Conservation (phyloP, 495 filamentous ascomycete species). For the Sordaria brevicollis region DNA sequence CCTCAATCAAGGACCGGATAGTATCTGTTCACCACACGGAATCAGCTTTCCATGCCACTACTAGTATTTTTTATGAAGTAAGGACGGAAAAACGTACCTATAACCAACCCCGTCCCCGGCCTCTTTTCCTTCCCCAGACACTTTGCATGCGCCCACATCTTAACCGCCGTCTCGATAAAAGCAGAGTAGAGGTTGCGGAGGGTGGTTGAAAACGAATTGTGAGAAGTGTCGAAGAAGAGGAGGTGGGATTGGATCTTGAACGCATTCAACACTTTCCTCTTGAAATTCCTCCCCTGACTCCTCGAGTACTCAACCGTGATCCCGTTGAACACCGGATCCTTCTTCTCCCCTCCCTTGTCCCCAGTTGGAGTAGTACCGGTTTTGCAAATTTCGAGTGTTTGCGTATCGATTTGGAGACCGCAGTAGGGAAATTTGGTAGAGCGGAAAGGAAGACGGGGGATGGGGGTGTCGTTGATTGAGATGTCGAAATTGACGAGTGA, state of each 20-base stretch:
- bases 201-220: constrained; percentile 61
- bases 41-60: background rate
- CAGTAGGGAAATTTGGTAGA: constrained; percentile 69
- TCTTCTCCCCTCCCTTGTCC: constrained; percentile 12
- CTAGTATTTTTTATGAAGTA: background rate
- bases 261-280: constrained; percentile 66
- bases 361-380: background rate
- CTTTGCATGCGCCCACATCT: constrained; percentile 70
- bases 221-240: constrained; percentile 79
- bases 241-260: constrained; percentile 81
- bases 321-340: constrained; percentile 38
- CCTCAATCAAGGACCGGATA: constrained; percentile 52
- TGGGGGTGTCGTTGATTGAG: constrained; percentile 45
- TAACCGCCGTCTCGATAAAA: constrained; percentile 68
- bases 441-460: no score
- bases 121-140: constrained; percentile 46
- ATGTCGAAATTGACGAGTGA: constrained; percentile 77
- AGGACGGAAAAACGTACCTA: constrained; percentile 33
- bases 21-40: constrained; percentile 36
- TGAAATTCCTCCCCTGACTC: constrained; percentile 60
- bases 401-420: constrained; percentile 63
- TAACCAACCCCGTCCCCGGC: constrained; percentile 44
- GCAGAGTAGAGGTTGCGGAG: constrained; percentile 62
- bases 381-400: constrained; percentile 57
- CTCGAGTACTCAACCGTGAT: constrained; percentile 67